Evolutionary conservation across 2,329 filamentous ascomycete genomes (phyloP).

Genomic region (Colletotrichum tanaceti): DNA sequence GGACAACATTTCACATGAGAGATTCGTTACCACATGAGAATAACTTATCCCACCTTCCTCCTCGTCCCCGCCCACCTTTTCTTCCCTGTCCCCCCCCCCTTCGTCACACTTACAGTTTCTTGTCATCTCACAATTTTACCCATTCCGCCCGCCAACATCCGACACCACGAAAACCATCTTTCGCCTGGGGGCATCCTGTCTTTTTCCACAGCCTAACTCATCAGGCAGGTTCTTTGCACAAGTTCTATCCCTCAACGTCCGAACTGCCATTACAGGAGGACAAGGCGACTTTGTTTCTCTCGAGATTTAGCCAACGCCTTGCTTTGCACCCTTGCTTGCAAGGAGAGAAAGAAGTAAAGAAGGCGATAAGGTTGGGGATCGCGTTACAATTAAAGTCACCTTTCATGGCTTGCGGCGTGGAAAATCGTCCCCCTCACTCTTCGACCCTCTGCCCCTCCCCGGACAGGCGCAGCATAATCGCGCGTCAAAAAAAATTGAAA

Average conservation of each 20-base stretch:
- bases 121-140: constrained; percentile 38
- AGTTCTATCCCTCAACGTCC: neutral
- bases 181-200: constrained; percentile 9
- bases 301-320: neutral
- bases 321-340: neutral
- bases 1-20: constrained; percentile 22
- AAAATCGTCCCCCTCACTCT: constrained; percentile 28
- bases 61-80: neutral
- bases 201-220: constrained; percentile 24
- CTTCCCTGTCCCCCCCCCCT: neutral
- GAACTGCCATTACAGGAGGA: neutral
- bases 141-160: constrained; percentile 37
- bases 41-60: constrained; percentile 25
- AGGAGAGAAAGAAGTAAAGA: neutral
- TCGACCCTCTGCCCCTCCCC: constrained; percentile 46
- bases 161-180: constrained; percentile 35
- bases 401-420: constrained; percentile 16
- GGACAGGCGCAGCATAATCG: constrained; percentile 59
- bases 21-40: constrained; percentile 38
- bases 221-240: constrained; percentile 26
- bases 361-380: constrained; percentile 25
- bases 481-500: constrained; percentile 52
- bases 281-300: neutral
- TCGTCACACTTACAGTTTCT: constrained; percentile 38
- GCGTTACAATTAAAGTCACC: constrained; percentile 22